phyloP scores from a whole-genome alignment of 192 early-diverging fungal genomes.

The Phycomyces nitens region DNA sequence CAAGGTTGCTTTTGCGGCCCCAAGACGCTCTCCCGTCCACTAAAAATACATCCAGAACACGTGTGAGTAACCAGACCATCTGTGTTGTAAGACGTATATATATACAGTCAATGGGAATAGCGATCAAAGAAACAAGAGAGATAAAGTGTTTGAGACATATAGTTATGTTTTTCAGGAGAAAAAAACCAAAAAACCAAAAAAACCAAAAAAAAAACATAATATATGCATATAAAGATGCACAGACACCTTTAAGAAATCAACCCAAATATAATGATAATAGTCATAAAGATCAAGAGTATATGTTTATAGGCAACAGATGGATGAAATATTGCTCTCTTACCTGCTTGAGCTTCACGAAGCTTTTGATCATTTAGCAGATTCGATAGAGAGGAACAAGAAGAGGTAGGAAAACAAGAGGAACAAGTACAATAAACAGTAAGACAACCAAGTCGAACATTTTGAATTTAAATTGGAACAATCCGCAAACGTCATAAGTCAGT shows the following conservation, averaged over 20 bases:
- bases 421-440: not conserved
- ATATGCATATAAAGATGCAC: no score
- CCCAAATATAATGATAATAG: not conserved
- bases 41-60: constrained; percentile 20
- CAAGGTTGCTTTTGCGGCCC: constrained; percentile 62
- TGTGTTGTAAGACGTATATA: no score
- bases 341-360: constrained; percentile 66
- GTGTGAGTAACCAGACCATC: not conserved
- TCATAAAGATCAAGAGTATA: not conserved
- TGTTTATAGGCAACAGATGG: no score
- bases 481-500: no score
- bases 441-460: not conserved
- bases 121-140: no score
- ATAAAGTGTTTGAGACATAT: no score
- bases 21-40: constrained; percentile 82
- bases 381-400: not conserved
- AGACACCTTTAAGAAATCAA: not conserved
- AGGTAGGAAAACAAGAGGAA: not conserved
- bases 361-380: constrained; percentile 45
- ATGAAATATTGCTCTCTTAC: constrained; percentile 27
- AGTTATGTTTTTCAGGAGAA: constrained; percentile 1
- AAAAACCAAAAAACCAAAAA: no score
- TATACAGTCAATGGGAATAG: no score
- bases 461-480: no score
- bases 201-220: not conserved